A percentile compares a stretch with the other conserved stretches of the same genome.
phyloP scores from a whole-genome alignment of 2,329 filamentous ascomycete species.

The Sporothrix humicola region DNA sequence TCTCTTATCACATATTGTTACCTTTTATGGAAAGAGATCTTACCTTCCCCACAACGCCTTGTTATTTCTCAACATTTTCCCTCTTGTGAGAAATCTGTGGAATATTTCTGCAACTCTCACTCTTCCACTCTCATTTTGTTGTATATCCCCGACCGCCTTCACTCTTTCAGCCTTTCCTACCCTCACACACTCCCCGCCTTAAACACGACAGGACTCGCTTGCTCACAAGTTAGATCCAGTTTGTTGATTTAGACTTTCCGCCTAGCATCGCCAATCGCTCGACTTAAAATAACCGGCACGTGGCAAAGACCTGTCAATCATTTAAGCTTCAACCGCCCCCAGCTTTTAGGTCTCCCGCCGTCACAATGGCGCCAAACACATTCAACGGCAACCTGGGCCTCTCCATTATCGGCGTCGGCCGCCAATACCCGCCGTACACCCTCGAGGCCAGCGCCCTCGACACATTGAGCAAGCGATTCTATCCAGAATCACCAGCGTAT shows the following conservation, averaged over 20 bases:
- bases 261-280: slow-evolving; percentile 18
- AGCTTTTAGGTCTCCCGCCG: not conserved
- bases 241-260: slow-evolving; percentile 19
- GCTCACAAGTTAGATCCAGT: not conserved
- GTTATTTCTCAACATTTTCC: not conserved
- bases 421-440: slow-evolving; percentile 64
- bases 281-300: not conserved
- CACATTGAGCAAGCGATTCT: slow-evolving; percentile 60
- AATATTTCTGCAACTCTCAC: not conserved
- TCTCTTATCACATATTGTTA: not conserved
- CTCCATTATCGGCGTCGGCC: slow-evolving; percentile 64
- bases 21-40: not conserved
- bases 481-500: slow-evolving; percentile 64
- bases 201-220: not conserved
- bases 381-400: slow-evolving; percentile 60
- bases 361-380: slow-evolving; percentile 50
- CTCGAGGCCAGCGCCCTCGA: slow-evolving; percentile 59
- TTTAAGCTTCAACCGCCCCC: not conserved
- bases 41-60: too few relatives aligned
- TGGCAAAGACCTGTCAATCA: not conserved
- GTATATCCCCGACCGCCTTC: not conserved
- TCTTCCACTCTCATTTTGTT: not conserved
- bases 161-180: not conserved
- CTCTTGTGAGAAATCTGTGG: too few relatives aligned
- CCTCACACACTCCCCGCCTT: not conserved